Percentiles rank a stretch among this genome's conserved stretches.
Conservation (phyloP, 2,329 filamentous ascomycete species). For the Nannizzia gypsea region DNA sequence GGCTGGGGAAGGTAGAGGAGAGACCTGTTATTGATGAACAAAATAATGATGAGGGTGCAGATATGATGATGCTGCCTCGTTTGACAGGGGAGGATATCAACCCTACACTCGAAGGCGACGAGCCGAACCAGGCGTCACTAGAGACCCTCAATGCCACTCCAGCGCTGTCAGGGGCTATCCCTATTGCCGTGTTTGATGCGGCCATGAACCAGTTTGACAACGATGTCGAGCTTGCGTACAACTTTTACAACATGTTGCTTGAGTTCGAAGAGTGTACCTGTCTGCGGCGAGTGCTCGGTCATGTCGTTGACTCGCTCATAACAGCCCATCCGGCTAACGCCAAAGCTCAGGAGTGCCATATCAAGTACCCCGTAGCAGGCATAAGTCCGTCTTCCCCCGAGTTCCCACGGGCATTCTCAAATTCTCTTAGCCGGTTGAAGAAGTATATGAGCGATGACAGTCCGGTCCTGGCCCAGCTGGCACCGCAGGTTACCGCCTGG, state of each 20-base stretch:
- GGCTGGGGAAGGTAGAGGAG: conserved; percentile 40
- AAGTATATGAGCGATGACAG: conserved; percentile 32
- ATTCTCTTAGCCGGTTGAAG: conserved; percentile 52
- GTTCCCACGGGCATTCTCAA: conserved; percentile 61
- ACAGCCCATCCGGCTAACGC: conserved; percentile 49
- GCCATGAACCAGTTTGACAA: conserved; percentile 67
- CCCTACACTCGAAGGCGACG: conserved; percentile 42
- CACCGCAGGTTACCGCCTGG: conserved; percentile 38
- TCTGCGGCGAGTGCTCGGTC: conserved; percentile 54
- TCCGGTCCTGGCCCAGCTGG: conserved; percentile 26
- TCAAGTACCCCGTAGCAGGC: conserved; percentile 58
- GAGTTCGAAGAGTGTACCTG: conserved; percentile 57
- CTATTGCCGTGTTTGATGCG: conserved; percentile 80
- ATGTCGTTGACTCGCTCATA: conserved; percentile 55
- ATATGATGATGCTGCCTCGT: conserved; percentile 47
- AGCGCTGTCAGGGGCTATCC: conserved; percentile 83
- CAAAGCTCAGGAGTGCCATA: conserved; percentile 56
- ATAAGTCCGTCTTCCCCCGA: conserved; percentile 51
- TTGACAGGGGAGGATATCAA: conserved; percentile 53
- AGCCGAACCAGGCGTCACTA: conserved; percentile 45
- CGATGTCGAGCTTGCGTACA: conserved; percentile 52
- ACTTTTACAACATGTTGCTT: conserved; percentile 71
- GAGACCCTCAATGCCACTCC: conserved; percentile 59
- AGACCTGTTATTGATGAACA: conserved; percentile 27
- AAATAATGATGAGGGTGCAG: conserved; percentile 34